Evolutionary conservation across 2,329 filamentous ascomycete species (phyloP), one percentile per base, ranked within the genome.

Genomic region (Botrytis hyacinthi): DNA sequence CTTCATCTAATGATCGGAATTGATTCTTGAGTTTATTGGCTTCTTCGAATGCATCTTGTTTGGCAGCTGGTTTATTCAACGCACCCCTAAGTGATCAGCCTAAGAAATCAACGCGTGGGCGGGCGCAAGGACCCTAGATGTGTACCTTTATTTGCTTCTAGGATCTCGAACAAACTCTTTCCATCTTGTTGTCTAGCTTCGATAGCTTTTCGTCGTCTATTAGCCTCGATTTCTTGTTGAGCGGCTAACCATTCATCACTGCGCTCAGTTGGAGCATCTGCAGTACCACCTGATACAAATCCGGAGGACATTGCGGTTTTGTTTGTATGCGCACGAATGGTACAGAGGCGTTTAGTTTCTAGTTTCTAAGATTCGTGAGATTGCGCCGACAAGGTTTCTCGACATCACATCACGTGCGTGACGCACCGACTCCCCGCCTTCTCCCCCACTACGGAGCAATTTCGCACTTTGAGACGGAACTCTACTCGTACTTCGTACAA

Each of bases 1-100:
- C 92, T 74, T 94, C 92, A 80, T 95, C 91, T 44, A 96, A 86
- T 4, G 91, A 86, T 57, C 91, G 88, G 81, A 94, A 95, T 83
- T 95, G 93, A 79, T 95, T 93, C 79, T 89, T 88, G 70, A 95
- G 84, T 76, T 87, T 87, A 76, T 87, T 87, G 76, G 90, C 86
- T 82, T 95, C 93, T 81, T 94, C 93, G 81, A 94, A 94, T 14
- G 91, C 92, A 32, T 93, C 92, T 83, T 95, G 92, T 82, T 95
- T 95, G 73, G 92, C 92, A 76, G 90, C 92, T 92, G 73, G 54
- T 76, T 77, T 59, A 73, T 78, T 76, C 74, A 76, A 77, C 72
- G 76, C 75, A 80, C 74, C 76, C 74, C 79, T 81, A 76, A 74
- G 80, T 81, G 80, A 81, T 81, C 79, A 81, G 79, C 68, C 75